phyloP scores from a whole-genome alignment of 2,329 filamentous ascomycete species.

The Alternaria brassicicola region DNA sequence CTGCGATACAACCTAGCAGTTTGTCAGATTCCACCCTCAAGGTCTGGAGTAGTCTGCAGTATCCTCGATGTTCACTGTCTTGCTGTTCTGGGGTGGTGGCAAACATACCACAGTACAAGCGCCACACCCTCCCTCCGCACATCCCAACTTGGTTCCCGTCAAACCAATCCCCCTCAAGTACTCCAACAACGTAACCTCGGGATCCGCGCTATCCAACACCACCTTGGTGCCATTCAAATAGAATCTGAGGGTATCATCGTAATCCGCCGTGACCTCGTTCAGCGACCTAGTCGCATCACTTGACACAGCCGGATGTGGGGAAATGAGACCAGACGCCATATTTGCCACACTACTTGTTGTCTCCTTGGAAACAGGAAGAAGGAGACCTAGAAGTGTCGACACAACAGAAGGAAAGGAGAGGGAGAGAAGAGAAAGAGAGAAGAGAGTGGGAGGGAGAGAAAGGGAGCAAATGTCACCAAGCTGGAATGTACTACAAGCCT shows the following conservation, averaged over 20 bases:
- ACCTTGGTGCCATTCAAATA: constrained; percentile 95
- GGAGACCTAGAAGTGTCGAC: neutral
- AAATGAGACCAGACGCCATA: constrained; percentile 65
- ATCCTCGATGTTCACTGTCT: neutral
- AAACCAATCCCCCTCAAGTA: constrained; percentile 91
- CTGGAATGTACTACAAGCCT: neutral
- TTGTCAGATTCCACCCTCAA: constrained; percentile 6
- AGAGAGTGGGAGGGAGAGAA: neutral
- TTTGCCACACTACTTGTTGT: constrained; percentile 8
- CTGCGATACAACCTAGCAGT: constrained; percentile 75
- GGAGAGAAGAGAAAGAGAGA: neutral
- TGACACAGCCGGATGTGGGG: constrained; percentile 52
- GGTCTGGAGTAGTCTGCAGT: neutral
- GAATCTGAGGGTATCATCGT: constrained; percentile 88
- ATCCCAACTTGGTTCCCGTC: constrained; percentile 95
- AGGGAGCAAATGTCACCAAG: neutral
- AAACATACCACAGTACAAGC: constrained; percentile 82
- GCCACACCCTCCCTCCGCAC: constrained; percentile 94
- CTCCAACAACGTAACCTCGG: constrained; percentile 88
- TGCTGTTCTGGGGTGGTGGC: neutral
- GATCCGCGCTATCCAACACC: constrained; percentile 83
- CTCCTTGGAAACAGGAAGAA: neutral
- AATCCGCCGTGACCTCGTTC: constrained; percentile 71
- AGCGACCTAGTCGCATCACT: constrained; percentile 56
- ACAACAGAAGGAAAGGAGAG: neutral